Evolutionary conservation across 2,329 filamentous ascomycete genomes (phyloP).

Genomic region (Calonectria montana): DNA sequence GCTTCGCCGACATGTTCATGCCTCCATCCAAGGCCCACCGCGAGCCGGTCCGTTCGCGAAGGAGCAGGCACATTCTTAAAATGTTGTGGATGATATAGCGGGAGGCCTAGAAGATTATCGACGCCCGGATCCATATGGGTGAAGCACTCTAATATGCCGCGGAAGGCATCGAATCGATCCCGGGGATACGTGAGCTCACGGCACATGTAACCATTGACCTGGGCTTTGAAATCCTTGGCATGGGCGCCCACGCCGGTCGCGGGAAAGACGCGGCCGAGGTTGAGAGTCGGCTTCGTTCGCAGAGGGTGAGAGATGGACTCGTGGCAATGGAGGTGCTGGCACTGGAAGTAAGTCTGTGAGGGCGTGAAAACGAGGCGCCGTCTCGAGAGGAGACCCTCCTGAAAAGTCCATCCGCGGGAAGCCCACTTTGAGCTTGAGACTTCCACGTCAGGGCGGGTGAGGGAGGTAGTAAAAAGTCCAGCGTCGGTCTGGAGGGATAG

Average conservation of each 20-base stretch:
- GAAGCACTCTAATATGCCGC: conserved; percentile 46
- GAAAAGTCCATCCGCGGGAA: conserved; percentile 50
- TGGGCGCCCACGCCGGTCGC: conserved; percentile 34
- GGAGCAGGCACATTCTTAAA: conserved; percentile 43
- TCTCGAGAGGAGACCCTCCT: conserved; percentile 50
- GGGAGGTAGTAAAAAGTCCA: conserved; percentile 50
- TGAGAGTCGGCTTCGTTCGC: conserved; percentile 44
- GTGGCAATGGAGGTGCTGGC: conserved; percentile 50
- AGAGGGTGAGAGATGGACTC: conserved; percentile 50
- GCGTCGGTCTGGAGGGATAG: conserved; percentile 47
- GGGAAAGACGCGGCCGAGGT: conserved; percentile 48
- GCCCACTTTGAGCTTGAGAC: conserved; percentile 50
- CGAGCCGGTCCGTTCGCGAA: conserved; percentile 49
- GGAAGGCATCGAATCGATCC: conserved; percentile 50
- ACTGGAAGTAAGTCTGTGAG: conserved; percentile 54
- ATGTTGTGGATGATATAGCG: conserved; percentile 48
- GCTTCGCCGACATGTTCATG: conserved; percentile 38
- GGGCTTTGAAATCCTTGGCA: conserved; percentile 40
- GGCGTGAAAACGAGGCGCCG: conserved; percentile 51
- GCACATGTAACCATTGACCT: conserved; percentile 47
- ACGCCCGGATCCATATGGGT: conserved; percentile 41
- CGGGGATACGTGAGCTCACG: conserved; percentile 42
- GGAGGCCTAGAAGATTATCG: conserved; percentile 48
- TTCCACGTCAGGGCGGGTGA: conserved; percentile 50
- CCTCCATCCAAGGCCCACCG: conserved; percentile 50